phyloP scores from a whole-genome alignment of 257 asterid genomes.

The Eucommia ulmoides region DNA sequence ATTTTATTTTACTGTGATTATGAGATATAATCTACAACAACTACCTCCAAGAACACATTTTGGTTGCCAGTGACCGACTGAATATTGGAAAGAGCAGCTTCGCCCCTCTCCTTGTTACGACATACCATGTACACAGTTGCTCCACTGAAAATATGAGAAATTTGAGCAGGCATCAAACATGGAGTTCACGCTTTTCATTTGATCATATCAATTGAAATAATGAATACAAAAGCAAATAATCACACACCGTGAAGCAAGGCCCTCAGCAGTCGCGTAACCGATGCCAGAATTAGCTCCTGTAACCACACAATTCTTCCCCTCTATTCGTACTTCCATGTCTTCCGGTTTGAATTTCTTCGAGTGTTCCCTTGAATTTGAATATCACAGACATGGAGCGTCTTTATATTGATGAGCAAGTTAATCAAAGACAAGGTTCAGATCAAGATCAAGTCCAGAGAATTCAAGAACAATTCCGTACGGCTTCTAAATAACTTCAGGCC shows the following conservation, averaged over 20 bases:
- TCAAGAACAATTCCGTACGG: no score
- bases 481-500: background rate
- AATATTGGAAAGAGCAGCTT: constrained; percentile 63
- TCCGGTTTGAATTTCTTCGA: constrained; percentile 58
- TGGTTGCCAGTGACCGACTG: constrained; percentile 56
- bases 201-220: background rate
- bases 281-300: constrained; percentile 97
- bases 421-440: background rate
- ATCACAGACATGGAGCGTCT: background rate
- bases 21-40: no score
- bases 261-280: constrained; percentile 84
- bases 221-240: background rate
- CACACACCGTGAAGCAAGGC: constrained; percentile 69
- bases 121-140: constrained; percentile 78
- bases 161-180: background rate
- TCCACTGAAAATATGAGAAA: constrained; percentile 38
- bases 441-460: background rate
- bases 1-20: no score
- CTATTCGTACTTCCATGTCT: constrained; percentile 57
- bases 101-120: constrained; percentile 85
- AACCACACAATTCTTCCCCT: constrained; percentile 78
- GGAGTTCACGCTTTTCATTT: background rate
- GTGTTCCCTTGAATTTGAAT: constrained; percentile 47
- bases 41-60: constrained; percentile 75
- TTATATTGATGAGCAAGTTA: background rate